Evolutionary conservation across 1,284 basidiomycete genomes (phyloP), one percentile per base, ranked within the genome.

Genomic region (Singerocomus rubriflavus): DNA sequence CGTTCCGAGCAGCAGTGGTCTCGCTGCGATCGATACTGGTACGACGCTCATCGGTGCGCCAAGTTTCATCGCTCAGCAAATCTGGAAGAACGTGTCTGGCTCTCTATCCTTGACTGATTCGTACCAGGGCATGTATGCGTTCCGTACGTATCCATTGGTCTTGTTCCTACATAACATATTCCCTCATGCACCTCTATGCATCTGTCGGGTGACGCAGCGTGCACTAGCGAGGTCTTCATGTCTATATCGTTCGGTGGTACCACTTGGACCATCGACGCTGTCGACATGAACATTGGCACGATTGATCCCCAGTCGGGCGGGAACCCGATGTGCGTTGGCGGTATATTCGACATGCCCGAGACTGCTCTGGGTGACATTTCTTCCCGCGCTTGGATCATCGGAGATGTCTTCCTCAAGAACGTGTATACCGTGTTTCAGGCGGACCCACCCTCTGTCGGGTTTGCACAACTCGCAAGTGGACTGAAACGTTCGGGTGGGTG

Each of bases 281-380:
- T 66, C 1, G 89, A 93, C 67, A 87, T 95, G 80, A 93, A 88
- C 68, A 69, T 92, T n/a, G 89, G 89, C 9, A 40, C 75, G 11
- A 57, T 60, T 4, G 50, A 61, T 1, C 3, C 47, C 36, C 67
- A 65, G 3, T 52, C 51, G 1, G 6, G 12, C 14, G 52, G 35
- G 1, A 16, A 13, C 13, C 44, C 39, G 12, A 48, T 61, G 54
- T 88, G 86, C 62, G 66, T 85, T 9, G 85, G 84, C 21, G 81
- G 77, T 13, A 71, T 88, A 46, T 82, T 86, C 54, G 80, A 78
- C 44, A 69, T 84, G 13, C 46, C 44, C 38, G n/a, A 43, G 10
- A 5, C 10, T 33, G n/a, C 31, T 39, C 16, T 5, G 14, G 12
- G 46, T 10, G 26, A n/a, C 74, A 0, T 4, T 6, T 29, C 44